Evolutionary conservation across 2,329 filamentous ascomycete genomes (phyloP).

Genomic region (Aspergillus uvarum): DNA sequence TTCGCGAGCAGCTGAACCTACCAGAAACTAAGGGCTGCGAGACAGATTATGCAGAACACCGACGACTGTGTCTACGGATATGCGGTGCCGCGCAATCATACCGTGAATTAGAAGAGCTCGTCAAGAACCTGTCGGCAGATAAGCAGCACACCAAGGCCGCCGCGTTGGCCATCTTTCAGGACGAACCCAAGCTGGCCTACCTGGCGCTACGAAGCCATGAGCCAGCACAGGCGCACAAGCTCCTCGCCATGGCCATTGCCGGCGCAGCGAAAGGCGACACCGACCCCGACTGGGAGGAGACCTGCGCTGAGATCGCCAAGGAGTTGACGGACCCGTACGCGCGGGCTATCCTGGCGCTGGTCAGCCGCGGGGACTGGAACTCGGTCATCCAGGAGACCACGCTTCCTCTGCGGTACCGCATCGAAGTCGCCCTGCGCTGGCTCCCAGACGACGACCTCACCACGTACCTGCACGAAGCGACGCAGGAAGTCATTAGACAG

Average conservation of each 20-base stretch:
- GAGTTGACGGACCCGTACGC: conserved; percentile 63
- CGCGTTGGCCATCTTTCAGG: conserved; percentile 61
- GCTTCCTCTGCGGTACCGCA: conserved; percentile 59
- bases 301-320: conserved; percentile 62
- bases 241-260: conserved; percentile 55
- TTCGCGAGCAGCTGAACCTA: conserved; percentile 49
- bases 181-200: conserved; percentile 59
- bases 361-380: conserved; percentile 60
- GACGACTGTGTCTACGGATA: conserved; percentile 60
- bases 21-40: conserved; percentile 52
- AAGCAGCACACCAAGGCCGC: conserved; percentile 63
- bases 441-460: conserved; percentile 47
- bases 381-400: conserved; percentile 58
- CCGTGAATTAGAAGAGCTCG: conserved; percentile 48
- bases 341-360: conserved; percentile 60
- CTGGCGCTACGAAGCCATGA: conserved; percentile 56
- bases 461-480: conserved; percentile 57
- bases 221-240: conserved; percentile 55
- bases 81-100: conserved; percentile 59
- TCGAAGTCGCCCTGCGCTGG: conserved; percentile 61
- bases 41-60: conserved; percentile 55
- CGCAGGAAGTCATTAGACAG: conserved; percentile 50
- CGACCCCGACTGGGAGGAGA: conserved; percentile 60
- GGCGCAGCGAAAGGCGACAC: conserved; percentile 47
- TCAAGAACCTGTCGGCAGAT: conserved; percentile 53